These are phyloP conservation scores for Microcos paniculata DNA, from an alignment of 345 rosid genomes.

Conservation along the genomic window DNA sequence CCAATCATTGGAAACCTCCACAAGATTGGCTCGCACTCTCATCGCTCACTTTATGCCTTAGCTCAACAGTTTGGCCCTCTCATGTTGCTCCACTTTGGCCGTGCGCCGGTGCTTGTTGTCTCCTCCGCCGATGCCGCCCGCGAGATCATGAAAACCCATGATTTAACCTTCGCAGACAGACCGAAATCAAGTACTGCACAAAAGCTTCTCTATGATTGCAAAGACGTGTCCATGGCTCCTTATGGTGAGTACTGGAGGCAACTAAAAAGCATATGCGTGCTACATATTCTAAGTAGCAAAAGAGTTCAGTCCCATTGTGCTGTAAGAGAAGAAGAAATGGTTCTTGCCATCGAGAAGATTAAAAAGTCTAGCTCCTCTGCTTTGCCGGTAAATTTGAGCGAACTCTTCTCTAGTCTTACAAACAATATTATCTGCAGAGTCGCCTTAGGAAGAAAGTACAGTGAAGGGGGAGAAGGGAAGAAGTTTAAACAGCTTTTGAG, in stretches of 20 bases:
- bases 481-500: constrained; percentile 31
- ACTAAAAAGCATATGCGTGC: constrained; percentile 42
- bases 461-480: constrained; percentile 25
- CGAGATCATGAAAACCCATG: no score
- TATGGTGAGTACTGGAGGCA: constrained; percentile 77
- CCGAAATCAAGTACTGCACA: constrained; percentile 22
- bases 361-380: constrained; percentile 14
- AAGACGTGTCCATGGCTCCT: constrained; percentile 42
- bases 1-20: no score
- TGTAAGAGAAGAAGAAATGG: constrained; percentile 48
- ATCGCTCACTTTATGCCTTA: constrained; percentile 39
- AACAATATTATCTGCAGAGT: constrained; percentile 47
- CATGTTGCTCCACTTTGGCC: constrained; percentile 58
- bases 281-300: constrained; percentile 49
- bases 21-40: constrained; percentile 47
- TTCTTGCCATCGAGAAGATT: constrained; percentile 27
- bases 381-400: constrained; percentile 38
- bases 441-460: constrained; percentile 52
- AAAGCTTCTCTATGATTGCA: constrained; percentile 34
- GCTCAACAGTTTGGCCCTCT: constrained; percentile 52
- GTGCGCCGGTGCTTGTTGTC: constrained; percentile 40
- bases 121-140: constrained; percentile 58
- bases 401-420: constrained; percentile 20
- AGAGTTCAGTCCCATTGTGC: constrained; percentile 41
- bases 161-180: constrained; percentile 43